Conservation (phyloP, 2,329 filamentous ascomycete genomes). For the Aspergillus versicolor region DNA sequence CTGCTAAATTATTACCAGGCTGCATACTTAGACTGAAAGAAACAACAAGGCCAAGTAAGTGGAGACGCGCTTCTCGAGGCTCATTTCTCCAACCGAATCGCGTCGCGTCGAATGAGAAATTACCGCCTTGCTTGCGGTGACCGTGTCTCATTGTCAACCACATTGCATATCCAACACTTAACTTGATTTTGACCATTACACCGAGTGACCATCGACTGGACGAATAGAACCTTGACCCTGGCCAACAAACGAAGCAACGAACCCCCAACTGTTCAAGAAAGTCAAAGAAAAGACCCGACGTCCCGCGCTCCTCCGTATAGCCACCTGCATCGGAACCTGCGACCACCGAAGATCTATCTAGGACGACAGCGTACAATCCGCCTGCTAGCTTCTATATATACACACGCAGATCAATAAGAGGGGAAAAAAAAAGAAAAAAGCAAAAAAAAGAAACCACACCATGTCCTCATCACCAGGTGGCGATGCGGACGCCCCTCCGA, state of each 20-base stretch:
- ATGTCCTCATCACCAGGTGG: slow-evolving; percentile 14
- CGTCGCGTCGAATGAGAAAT: slow-evolving; percentile 3
- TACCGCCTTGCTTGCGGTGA: neutral
- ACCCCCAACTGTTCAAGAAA: neutral
- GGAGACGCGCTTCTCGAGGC: neutral
- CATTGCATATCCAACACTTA: neutral
- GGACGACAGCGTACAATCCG: neutral
- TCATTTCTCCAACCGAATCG: slow-evolving; percentile 2
- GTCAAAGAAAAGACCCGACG: neutral
- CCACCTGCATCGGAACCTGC: neutral
- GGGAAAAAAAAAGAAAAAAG: neutral
- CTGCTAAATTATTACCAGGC: neutral
- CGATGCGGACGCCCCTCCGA: neutral
- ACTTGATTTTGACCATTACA: neutral
- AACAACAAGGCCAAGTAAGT: neutral
- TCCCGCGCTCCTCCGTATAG: neutral
- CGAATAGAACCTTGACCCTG: neutral
- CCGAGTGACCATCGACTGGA: neutral
- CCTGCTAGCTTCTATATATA: neutral
- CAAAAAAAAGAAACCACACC: neutral
- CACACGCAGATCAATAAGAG: neutral
- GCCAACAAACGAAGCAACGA: neutral
- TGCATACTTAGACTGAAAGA: neutral
- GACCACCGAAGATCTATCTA: neutral
- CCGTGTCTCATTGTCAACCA: neutral